Evolutionary conservation across 2,329 filamentous ascomycete species (phyloP), one percentile per base, ranked within the genome.

Genomic region (Clarireedia monteithiana): DNA sequence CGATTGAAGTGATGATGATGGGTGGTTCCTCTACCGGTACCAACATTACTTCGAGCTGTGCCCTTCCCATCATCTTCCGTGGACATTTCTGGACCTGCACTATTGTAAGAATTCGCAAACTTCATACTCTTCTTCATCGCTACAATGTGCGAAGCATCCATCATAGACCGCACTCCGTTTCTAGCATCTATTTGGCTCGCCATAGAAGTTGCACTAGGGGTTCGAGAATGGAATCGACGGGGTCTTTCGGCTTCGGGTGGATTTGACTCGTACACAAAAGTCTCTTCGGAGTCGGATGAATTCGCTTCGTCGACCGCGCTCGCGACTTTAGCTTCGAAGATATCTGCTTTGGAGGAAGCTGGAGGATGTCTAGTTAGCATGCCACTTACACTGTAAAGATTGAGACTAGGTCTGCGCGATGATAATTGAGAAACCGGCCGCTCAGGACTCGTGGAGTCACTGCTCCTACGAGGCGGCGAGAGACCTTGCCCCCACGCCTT

Each of bases 231-330:
- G 59, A 91, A 82, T 60, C 83, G 81, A n/a, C 81, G 81, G 42
- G 83, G 77, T 53, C 85, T 82, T 49, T 74, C 77, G 50, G 69
- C 72, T 62, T 87, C 84, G 51, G 89, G 88, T 9, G 92, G 94
- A 67, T 99, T 99, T 26, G 94, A 97, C 71, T 99, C 94, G 73
- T 99, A 99, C 15, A 99, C 94, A 71, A 97, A 99, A 0, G 94
- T 97, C 72, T 97, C 94, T 67, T 96, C 94, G 1, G 92, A 97
- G 70, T 99, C 94, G 6, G 92, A 96, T 12, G 92, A 95, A 70
- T 96, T 89, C 46, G 90, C 91, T 71, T 97, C 91, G 69, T 97
- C 92, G 52, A 99, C 91, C 7, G 92, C 92, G 70, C 86, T 96
- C 50, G 92, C 92, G 63, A 99, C 91, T 69, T 95, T 95, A 63